Evolutionary conservation across 2,329 filamentous ascomycete genomes (phyloP).

Genomic region (Colletotrichum theobromicola): DNA sequence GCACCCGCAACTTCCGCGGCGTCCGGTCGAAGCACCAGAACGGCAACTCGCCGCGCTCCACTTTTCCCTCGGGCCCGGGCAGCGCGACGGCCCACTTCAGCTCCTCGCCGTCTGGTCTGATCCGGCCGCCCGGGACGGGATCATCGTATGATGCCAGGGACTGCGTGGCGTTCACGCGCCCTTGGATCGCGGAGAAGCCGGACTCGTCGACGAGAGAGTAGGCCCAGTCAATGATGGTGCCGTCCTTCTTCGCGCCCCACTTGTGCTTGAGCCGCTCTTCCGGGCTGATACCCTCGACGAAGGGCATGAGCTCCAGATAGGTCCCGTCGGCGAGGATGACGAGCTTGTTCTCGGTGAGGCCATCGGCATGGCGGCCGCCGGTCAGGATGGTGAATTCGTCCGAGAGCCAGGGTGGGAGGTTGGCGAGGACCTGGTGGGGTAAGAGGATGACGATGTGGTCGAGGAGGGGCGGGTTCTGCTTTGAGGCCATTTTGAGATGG

Average conservation of each 20-base stretch:
- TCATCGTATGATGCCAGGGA: slow-evolving; percentile 49
- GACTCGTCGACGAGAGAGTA: slow-evolving; percentile 47
- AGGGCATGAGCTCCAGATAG: slow-evolving; percentile 72
- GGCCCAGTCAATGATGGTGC: slow-evolving; percentile 65
- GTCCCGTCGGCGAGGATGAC: slow-evolving; percentile 67
- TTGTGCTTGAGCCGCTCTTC: slow-evolving; percentile 55
- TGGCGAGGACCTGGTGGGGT: slow-evolving; percentile 50
- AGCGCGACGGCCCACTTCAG: slow-evolving; percentile 66
- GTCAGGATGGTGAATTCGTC: slow-evolving; percentile 61
- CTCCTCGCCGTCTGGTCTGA: slow-evolving; percentile 57
- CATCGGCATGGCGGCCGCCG: slow-evolving; percentile 67
- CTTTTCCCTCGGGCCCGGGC: slow-evolving; percentile 22
- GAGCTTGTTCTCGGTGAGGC: slow-evolving; percentile 65
- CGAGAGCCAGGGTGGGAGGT: slow-evolving; percentile 55
- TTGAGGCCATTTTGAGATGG: neutral
- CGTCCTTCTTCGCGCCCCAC: slow-evolving; percentile 60
- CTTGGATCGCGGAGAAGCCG: slow-evolving; percentile 43
- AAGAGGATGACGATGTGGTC: slow-evolving; percentile 72
- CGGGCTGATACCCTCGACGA: slow-evolving; percentile 39
- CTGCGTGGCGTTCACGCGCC: slow-evolving; percentile 32
- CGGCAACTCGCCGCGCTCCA: slow-evolving; percentile 57
- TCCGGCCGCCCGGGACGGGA: slow-evolving; percentile 58
- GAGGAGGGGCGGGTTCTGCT: slow-evolving; percentile 38
- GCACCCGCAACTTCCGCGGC: slow-evolving; percentile 58
- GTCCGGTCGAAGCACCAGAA: slow-evolving; percentile 73